These are phyloP conservation scores for Debaryomyces prosopidis DNA, from an alignment of 805 yeast genomes.

Conservation along the genomic window DNA sequence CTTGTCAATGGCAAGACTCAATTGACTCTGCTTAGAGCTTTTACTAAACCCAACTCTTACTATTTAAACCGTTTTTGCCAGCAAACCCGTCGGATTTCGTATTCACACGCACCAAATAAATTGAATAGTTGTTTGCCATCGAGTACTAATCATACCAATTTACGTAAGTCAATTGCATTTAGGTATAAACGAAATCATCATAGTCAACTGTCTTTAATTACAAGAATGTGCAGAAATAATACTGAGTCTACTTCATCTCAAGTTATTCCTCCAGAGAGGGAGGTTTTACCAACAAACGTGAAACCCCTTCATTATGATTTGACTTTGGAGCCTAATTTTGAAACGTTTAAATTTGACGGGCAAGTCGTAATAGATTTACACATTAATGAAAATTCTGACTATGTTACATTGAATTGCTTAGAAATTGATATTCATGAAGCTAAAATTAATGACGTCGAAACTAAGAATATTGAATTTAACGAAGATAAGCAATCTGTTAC, in stretches of 20 bases:
- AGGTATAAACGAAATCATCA: neutral
- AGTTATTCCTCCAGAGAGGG: slow-evolving; percentile 26
- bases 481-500: slow-evolving; percentile 41
- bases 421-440: slow-evolving; percentile 65
- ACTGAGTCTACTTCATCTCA: slow-evolving; percentile 10
- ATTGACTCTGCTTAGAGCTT: too few species aligned
- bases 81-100: neutral
- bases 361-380: slow-evolving; percentile 52
- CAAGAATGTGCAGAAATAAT: slow-evolving; percentile 13
- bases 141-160: neutral
- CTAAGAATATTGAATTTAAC: slow-evolving; percentile 25
- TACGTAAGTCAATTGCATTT: neutral
- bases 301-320: slow-evolving; percentile 43
- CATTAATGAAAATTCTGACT: slow-evolving; percentile 48
- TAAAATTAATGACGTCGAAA: slow-evolving; percentile 27
- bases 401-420: slow-evolving; percentile 56
- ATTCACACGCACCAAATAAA: neutral
- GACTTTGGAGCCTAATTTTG: slow-evolving; percentile 46
- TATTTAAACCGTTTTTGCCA: neutral
- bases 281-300: slow-evolving; percentile 44
- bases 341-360: slow-evolving; percentile 61
- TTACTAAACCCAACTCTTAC: too few species aligned
- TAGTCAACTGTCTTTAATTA: neutral
- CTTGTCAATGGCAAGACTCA: too few species aligned
- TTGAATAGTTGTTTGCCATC: neutral